phyloP scores from a whole-genome alignment of 352 stramenopile species.

The Phytophthora megakarya region DNA sequence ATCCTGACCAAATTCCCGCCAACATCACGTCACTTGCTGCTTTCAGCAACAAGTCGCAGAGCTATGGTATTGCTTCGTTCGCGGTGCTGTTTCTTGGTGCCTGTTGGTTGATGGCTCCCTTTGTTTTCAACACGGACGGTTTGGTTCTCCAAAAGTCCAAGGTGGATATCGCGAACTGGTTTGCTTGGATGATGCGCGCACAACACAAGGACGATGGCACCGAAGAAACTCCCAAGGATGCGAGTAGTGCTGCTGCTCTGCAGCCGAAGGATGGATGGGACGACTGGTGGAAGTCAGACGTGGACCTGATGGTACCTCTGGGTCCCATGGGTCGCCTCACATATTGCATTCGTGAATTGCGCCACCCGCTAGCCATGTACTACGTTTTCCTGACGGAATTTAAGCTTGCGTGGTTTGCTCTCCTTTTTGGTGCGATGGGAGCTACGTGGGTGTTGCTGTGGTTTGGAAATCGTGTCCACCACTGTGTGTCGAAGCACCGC shows the following conservation, averaged over 20 bases:
- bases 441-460: slow-evolving; percentile 60
- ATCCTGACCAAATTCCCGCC: slow-evolving; percentile 54
- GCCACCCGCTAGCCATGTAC: slow-evolving; percentile 80
- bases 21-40: slow-evolving; percentile 73
- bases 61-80: slow-evolving; percentile 82
- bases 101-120: slow-evolving; percentile 84
- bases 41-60: slow-evolving; percentile 67
- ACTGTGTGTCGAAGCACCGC: slow-evolving; percentile 60
- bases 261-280: slow-evolving; percentile 74
- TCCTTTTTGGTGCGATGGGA: slow-evolving; percentile 57
- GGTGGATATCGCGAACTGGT: slow-evolving; percentile 83
- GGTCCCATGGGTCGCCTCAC: slow-evolving; percentile 70
- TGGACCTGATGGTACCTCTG: slow-evolving; percentile 72
- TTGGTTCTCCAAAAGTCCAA: slow-evolving; percentile 84
- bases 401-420: slow-evolving; percentile 41
- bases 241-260: slow-evolving; percentile 33
- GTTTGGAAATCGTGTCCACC: slow-evolving; percentile 50
- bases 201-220: slow-evolving; percentile 47
- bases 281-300: slow-evolving; percentile 75
- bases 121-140: slow-evolving; percentile 91
- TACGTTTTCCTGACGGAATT: slow-evolving; percentile 85
- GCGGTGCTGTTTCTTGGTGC: slow-evolving; percentile 80
- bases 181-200: slow-evolving; percentile 81
- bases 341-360: slow-evolving; percentile 82
- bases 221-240: slow-evolving; percentile 43